Conservation (phyloP, 2,329 filamentous ascomycete species). For the Alternaria triticimaculans region DNA sequence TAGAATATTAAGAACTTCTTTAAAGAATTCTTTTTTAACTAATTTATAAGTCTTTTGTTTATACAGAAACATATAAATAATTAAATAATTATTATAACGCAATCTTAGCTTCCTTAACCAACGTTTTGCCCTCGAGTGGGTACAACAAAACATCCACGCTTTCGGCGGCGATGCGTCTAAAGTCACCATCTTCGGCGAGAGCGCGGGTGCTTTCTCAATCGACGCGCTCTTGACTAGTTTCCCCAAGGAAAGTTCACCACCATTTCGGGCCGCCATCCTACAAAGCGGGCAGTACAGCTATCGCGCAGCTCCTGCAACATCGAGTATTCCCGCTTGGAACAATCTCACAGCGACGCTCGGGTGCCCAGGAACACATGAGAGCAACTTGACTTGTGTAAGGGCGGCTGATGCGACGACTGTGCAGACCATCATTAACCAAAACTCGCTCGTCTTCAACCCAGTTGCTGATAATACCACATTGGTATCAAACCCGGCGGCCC, state of each 20-base stretch:
- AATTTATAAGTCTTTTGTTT: no score
- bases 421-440: constrained; percentile 24
- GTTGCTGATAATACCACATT: constrained; percentile 32
- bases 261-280: constrained; percentile 40
- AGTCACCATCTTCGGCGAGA: constrained; percentile 56
- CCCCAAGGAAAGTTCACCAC: constrained; percentile 22
- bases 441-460: constrained; percentile 27
- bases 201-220: constrained; percentile 33
- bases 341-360: constrained; percentile 26
- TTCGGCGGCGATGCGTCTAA: constrained; percentile 59
- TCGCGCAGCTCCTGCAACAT: constrained; percentile 11
- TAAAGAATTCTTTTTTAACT: no score
- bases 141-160: constrained; percentile 55
- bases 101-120: constrained; percentile 65
- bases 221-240: constrained; percentile 40
- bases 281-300: constrained; percentile 37
- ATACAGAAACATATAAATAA: no score
- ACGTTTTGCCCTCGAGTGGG: constrained; percentile 63
- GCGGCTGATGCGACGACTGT: constrained; percentile 25
- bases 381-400: constrained; percentile 32
- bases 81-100: no score
- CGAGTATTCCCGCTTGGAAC: constrained; percentile 27
- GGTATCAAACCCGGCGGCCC: constrained; percentile 21
- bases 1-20: no score
- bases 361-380: constrained; percentile 26